Evolutionary conservation across 176 grass and related monocot genomes (phyloP).

Genomic region (Secale cereale): DNA sequence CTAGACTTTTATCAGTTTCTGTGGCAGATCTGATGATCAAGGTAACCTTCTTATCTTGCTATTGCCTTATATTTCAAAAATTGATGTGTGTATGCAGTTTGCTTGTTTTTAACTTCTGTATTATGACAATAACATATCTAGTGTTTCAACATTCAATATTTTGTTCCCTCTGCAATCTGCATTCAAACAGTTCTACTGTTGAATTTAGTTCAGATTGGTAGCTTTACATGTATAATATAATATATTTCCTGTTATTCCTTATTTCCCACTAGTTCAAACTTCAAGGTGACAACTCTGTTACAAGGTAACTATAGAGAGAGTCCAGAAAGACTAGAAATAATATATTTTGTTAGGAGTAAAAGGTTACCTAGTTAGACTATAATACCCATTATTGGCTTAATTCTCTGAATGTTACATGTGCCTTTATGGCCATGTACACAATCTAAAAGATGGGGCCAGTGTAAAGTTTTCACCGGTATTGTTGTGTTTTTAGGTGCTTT

Average conservation of each 20-base stretch:
- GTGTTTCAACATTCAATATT: slow-evolving; percentile 1
- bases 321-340: background rate
- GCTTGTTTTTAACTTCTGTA: background rate
- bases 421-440: slow-evolving; percentile 1
- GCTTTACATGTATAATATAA: slow-evolving; percentile 4
- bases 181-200: background rate
- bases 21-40: slow-evolving; percentile 91
- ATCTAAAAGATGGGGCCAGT: background rate
- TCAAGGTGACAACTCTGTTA: background rate
- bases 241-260: background rate
- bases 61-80: slow-evolving; percentile 32
- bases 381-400: background rate
- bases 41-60: slow-evolving; percentile 45
- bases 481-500: background rate
- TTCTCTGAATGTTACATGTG: background rate
- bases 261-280: slow-evolving; percentile 1
- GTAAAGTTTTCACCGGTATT: background rate
- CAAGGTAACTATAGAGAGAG: background rate
- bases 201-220: slow-evolving; percentile 14
- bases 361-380: background rate
- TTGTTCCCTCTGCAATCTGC: slow-evolving; percentile 15
- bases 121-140: background rate
- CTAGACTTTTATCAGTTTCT: slow-evolving; percentile 78
- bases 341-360: background rate
- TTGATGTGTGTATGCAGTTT: slow-evolving; percentile 11